A percentile compares a stretch with the other conserved stretches of the same genome.
Evolutionary conservation across 768 basidiomycete species (phyloP).

Genomic region (Crepidotus variabilis): DNA sequence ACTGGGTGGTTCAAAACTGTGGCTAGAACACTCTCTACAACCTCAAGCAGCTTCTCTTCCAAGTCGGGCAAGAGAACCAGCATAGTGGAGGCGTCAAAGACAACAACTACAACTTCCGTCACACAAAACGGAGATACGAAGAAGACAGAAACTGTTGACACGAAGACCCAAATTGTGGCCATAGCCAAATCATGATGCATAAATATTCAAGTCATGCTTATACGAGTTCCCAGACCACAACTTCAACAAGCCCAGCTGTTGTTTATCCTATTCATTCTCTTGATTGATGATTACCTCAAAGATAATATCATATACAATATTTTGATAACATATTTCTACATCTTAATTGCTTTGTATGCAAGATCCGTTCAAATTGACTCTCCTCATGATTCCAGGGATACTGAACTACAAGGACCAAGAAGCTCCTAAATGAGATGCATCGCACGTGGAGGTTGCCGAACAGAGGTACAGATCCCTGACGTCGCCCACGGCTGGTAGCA

Average conservation of each 20-base stretch:
- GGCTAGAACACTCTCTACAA: neutral
- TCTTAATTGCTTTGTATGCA: too few relatives aligned
- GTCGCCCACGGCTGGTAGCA: too few relatives aligned
- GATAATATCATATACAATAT: neutral
- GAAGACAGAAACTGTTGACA: neutral
- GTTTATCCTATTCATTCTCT: neutral
- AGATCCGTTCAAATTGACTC: too few relatives aligned
- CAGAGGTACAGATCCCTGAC: neutral
- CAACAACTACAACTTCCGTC: neutral
- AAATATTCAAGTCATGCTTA: neutral
- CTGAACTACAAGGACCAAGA: too few relatives aligned
- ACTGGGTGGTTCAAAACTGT: neutral
- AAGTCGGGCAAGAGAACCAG: neutral
- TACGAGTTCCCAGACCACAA: neutral
- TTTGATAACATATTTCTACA: too few relatives aligned
- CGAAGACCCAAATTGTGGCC: neutral
- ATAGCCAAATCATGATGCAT: slow-evolving; percentile 7
- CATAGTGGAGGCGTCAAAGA: neutral
- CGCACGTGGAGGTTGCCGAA: neutral
- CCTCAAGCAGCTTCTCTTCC: neutral
- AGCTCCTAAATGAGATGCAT: neutral
- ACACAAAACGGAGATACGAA: neutral
- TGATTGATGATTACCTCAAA: neutral
- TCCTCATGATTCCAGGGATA: too few relatives aligned
- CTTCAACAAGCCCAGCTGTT: neutral